Evolutionary conservation across 148 eudicot genomes (phyloP).

Genomic region (Dianthus caryophyllus): DNA sequence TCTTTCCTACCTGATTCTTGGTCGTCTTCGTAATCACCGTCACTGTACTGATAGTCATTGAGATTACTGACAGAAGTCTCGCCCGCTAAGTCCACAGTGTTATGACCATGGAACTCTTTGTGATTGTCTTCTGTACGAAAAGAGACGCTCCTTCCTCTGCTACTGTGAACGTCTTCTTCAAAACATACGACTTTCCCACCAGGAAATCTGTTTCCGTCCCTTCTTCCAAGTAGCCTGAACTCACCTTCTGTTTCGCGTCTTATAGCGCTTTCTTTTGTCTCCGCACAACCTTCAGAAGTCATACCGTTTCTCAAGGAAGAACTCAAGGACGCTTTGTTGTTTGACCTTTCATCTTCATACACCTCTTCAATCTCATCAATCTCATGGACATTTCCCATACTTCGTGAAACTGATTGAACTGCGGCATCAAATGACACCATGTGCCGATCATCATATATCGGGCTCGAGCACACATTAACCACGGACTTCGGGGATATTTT

Average conservation of each 20-base stretch:
- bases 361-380: conserved; percentile 72
- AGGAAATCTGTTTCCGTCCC: conserved; percentile 59
- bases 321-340: conserved; percentile 17
- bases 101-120: conserved; percentile 36
- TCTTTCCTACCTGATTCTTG: conserved; percentile 63
- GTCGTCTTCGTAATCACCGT: conserved; percentile 63
- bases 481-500: conserved; percentile 52
- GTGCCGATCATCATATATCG: conserved; percentile 46
- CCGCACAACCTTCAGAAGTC: conserved; percentile 40
- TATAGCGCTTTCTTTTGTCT: conserved; percentile 72
- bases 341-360: conserved; percentile 28
- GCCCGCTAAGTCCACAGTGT: conserved; percentile 48
- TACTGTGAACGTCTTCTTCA: conserved; percentile 57
- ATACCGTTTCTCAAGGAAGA: conserved; percentile 27
- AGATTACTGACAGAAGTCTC: conserved; percentile 48
- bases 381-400: conserved; percentile 41
- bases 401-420: conserved; percentile 77
- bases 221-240: conserved; percentile 78
- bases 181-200: conserved; percentile 65
- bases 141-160: conserved; percentile 69
- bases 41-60: conserved; percentile 61
- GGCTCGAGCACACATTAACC: conserved; percentile 41
- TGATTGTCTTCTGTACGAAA: conserved; percentile 59
- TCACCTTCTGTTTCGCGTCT: conserved; percentile 95
- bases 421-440: conserved; percentile 86